Conservation (phyloP, 2,329 filamentous ascomycete species). For the Pseudogymnoascus sp. region DNA sequence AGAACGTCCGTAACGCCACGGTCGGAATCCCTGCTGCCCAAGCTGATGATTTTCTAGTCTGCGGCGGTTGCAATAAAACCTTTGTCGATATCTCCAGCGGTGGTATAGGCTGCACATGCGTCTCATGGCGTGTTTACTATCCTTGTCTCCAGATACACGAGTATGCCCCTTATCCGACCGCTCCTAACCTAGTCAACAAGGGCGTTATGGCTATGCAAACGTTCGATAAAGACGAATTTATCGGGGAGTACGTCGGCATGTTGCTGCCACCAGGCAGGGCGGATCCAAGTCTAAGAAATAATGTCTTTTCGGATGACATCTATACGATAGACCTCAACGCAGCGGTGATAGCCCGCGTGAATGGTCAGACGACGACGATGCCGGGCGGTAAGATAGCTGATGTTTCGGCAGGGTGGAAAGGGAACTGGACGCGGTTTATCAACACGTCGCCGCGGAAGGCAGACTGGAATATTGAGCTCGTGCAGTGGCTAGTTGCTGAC, state of each 20-base stretch:
- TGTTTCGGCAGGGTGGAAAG: neutral
- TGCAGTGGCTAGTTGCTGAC: neutral
- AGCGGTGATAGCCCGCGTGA: neutral
- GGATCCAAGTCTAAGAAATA: neutral
- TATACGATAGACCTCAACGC: constrained; percentile 1
- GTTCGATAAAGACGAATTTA: neutral
- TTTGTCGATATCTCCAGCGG: neutral
- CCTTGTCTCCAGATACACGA: neutral
- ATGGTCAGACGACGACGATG: neutral
- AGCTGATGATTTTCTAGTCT: neutral
- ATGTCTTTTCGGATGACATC: neutral
- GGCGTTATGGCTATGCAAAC: neutral
- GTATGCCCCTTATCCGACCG: neutral
- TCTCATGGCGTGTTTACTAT: neutral
- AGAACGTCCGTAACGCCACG: neutral
- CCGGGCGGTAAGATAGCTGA: neutral
- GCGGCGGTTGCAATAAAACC: neutral
- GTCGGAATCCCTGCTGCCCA: neutral
- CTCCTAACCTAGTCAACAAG: neutral
- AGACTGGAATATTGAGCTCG: neutral
- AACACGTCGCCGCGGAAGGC: neutral
- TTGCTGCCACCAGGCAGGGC: neutral
- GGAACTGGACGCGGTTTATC: constrained; percentile 1
- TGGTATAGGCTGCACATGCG: neutral
- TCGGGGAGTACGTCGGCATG: neutral